Evolutionary conservation across 2,329 filamentous ascomycete species (phyloP), one percentile per base, ranked within the genome.

Genomic region (Cladobotryum mycophilum): DNA sequence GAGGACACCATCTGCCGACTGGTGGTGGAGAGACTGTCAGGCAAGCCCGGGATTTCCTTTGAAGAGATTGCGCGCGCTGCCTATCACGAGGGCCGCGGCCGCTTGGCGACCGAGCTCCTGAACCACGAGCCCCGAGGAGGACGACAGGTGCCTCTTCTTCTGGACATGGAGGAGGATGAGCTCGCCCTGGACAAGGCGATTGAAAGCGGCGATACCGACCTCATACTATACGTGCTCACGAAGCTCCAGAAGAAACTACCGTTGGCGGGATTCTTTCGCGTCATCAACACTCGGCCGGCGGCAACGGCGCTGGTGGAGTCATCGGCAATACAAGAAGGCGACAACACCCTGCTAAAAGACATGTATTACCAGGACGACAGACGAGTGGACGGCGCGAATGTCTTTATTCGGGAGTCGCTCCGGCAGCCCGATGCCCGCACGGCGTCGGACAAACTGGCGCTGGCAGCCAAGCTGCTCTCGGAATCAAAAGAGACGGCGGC

Each of bases 321-420:
- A 2, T 86, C 85, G 0, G 92, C 93, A 0, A 64, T 71, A 41
- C 76, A 79, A 46, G 82, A 88, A 46, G 73, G 70, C 17, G 86
- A 95, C 61, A 90, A 95, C 60, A 78, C 81, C 1, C 69, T 99
- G 18, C 80, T 99, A 22, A 99, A 97, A 63, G 93, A 97, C 64
- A 75, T 99, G 3, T 99, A 93, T 71, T 99, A 99, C 66, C 93
- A 97, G 70, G 93, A 97, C 61, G 93, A 99, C 65, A 83, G 92
- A 5, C 82, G 91, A 3, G 74, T 90, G 5, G 93, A 97, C 57
- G 90, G 93, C 3, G 88, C 92, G 0, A 87, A 89, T 52, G 82
- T 99, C 2, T 87, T 97, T 53, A 74, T 99, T 13, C 82, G 83
- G 17, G 92, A 99, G 69, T 88, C 91, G 1, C 74, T 99, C 7